A percentile compares a stretch with the other conserved stretches of the same genome.
Conservation (phyloP, 2,329 filamentous ascomycete species). For the Diplodia intermedia region DNA sequence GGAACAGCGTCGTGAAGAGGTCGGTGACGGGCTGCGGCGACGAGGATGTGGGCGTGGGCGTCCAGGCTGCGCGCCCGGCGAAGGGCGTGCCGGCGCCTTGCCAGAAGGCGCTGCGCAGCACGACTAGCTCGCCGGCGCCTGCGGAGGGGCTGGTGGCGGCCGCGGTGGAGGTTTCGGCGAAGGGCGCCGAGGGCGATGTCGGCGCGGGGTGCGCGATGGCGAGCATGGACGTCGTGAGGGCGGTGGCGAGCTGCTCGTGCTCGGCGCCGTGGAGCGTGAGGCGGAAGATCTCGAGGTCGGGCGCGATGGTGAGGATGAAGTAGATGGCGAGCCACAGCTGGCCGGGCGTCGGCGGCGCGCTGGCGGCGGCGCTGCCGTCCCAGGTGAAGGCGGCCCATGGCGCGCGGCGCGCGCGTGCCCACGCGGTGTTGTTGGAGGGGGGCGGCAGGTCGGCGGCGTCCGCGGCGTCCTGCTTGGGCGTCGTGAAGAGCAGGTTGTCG, state of each 20-base stretch:
- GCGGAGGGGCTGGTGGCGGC: conserved; percentile 43
- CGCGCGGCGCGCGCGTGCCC: conserved; percentile 56
- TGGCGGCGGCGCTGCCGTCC: conserved; percentile 40
- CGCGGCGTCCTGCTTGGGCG: not conserved
- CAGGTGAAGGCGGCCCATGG: conserved; percentile 53
- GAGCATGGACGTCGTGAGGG: conserved; percentile 39
- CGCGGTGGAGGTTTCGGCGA: conserved; percentile 28
- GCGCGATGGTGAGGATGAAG: conserved; percentile 53
- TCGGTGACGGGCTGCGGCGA: conserved; percentile 53
- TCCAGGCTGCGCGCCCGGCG: conserved; percentile 51
- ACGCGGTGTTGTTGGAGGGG: conserved; percentile 47
- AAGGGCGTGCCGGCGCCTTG: conserved; percentile 54
- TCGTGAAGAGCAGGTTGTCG: conserved; percentile 42
- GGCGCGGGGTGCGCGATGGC: conserved; percentile 52
- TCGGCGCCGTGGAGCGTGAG: conserved; percentile 50
- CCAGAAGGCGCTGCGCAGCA: conserved; percentile 59
- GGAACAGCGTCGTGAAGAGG: conserved; percentile 54
- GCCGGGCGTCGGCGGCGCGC: conserved; percentile 48
- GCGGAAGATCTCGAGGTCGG: conserved; percentile 55
- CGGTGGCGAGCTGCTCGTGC: conserved; percentile 50
- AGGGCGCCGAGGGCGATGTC: not conserved
- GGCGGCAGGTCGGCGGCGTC: conserved; percentile 40
- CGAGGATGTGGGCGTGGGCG: conserved; percentile 33
- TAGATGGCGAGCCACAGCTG: conserved; percentile 59
- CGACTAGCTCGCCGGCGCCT: conserved; percentile 51